Evolutionary conservation across 805 yeast species (phyloP).

Genomic region (Kluyveromyces aestuarii): DNA sequence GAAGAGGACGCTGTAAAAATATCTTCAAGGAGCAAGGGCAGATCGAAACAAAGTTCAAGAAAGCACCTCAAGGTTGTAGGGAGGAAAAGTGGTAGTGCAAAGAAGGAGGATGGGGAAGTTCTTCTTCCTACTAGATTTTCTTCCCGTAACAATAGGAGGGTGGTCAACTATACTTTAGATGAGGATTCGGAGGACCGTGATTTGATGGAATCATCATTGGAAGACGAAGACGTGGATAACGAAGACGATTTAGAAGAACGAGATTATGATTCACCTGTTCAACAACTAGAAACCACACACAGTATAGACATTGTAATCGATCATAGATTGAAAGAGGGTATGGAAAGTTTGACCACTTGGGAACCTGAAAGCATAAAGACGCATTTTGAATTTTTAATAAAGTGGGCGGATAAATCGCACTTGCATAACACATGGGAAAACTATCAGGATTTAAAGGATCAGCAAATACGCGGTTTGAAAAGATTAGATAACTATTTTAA

Average conservation of each 20-base stretch:
- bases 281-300: conserved; percentile 23
- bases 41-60: conserved; percentile 13
- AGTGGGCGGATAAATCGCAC: conserved; percentile 85
- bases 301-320: conserved; percentile 21
- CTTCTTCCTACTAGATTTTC: conserved; percentile 63
- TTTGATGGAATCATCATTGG: conserved; percentile 29
- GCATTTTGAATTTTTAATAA: conserved; percentile 55
- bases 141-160: conserved; percentile 46
- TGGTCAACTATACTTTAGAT: conserved; percentile 73
- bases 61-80: conserved; percentile 15
- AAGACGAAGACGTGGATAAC: conserved; percentile 10
- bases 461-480: conserved; percentile 58
- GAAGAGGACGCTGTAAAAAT: conserved; percentile 14
- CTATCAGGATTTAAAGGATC: conserved; percentile 38
- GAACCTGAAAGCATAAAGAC: conserved; percentile 46
- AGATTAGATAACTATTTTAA: conserved; percentile 85
- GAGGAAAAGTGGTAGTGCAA: conserved; percentile 9
- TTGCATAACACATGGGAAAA: conserved; percentile 93
- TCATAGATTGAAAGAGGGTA: conserved; percentile 19
- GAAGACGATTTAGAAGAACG: conserved; percentile 15
- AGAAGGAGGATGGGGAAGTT: conserved; percentile 9
- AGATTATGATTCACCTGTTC: conserved; percentile 26
- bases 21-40: conserved; percentile 6
- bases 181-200: conserved; percentile 39
- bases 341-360: conserved; percentile 25